A percentile compares a stretch with the other conserved stretches of the same genome.
phyloP scores from a whole-genome alignment of 129 eudicot genomes.

The Cynara cardunculus region DNA sequence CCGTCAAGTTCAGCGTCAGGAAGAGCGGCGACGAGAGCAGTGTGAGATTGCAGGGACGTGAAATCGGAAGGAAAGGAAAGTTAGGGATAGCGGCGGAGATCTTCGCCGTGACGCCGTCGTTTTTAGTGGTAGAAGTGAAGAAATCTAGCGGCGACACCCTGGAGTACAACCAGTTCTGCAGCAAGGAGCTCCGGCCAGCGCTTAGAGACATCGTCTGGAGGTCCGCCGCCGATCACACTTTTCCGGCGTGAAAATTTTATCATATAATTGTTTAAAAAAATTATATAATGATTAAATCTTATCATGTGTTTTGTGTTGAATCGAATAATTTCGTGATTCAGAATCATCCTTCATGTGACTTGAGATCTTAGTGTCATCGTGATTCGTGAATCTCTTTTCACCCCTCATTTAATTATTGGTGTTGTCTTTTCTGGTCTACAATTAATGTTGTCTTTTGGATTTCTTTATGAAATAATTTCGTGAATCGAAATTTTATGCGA shows the following conservation, averaged over 20 bases:
- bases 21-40: slow-evolving; percentile 58
- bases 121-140: slow-evolving; percentile 76
- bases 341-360: slow-evolving; percentile 7
- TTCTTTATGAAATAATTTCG: background rate
- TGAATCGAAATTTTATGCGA: background rate
- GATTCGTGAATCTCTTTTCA: background rate
- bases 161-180: slow-evolving; percentile 89
- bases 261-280: background rate
- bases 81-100: slow-evolving; percentile 75
- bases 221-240: slow-evolving; percentile 35
- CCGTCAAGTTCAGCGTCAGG: slow-evolving; percentile 42
- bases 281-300: background rate
- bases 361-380: background rate
- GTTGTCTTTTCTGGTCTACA: background rate
- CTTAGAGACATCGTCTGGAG: slow-evolving; percentile 64
- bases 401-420: background rate
- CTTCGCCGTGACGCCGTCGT: slow-evolving; percentile 67
- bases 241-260: slow-evolving; percentile 24
- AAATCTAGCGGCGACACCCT: slow-evolving; percentile 69
- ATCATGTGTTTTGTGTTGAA: slow-evolving; percentile 16
- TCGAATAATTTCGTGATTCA: background rate
- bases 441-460: background rate
- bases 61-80: slow-evolving; percentile 78
- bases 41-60: slow-evolving; percentile 66
- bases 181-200: slow-evolving; percentile 87